Base-by-base conservation (phyloP, 805 yeast species). In the Cyberlindnera mrakii region DNA sequence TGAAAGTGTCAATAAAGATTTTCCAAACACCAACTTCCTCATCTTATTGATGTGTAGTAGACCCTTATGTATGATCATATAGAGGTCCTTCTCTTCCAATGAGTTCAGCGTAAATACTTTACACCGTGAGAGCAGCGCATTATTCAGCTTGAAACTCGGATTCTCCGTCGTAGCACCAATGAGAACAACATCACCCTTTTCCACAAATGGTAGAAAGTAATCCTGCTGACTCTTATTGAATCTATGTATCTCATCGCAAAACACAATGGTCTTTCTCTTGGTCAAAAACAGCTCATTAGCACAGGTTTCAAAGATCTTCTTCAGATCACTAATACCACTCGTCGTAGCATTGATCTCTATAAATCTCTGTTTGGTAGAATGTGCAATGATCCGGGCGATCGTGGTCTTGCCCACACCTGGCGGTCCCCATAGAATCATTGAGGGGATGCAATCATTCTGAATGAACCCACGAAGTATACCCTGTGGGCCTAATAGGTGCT, bases 101-200 rank as follows among this genome's bases (percentile, higher is more conserved):
- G 75, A 73, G 37, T 75, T 68, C 47, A 93, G 66, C 6, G 80
- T 80, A 58, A 89, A 85, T 0, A 88, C 78, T 45, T 89, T 82
- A 56, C 96, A 86, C 44, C 99, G 66, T 6, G 96, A 86, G 23
- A 88, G 60, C 30, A 93, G 66, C 0, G 98, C 97, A 42, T 83
- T 77, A 47, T 89, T 80, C 34, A 93, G 64, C 53, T 87, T 82
- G 54, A 84, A 82, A 38, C 85, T 79, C 4, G 97, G 96, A 58
- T 93, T 93, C 59, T 93, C 99, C 0, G 98, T 90, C 0, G 99
- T 93, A n/a, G 98, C 97, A 5, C 99, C 99, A 40, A 91, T 79
- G 35, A 93, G 70, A 1, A 80, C 78, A 35, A 90, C 78, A 41
- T 78, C 78, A 3, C 98, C 98, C 25, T 76, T 68, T 59, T 93